Percentiles rank a stretch among this genome's conserved stretches.
These are phyloP conservation scores for Colletotrichum sp. DNA, from an alignment of 2,329 filamentous ascomycete species.

Conservation along the genomic window DNA sequence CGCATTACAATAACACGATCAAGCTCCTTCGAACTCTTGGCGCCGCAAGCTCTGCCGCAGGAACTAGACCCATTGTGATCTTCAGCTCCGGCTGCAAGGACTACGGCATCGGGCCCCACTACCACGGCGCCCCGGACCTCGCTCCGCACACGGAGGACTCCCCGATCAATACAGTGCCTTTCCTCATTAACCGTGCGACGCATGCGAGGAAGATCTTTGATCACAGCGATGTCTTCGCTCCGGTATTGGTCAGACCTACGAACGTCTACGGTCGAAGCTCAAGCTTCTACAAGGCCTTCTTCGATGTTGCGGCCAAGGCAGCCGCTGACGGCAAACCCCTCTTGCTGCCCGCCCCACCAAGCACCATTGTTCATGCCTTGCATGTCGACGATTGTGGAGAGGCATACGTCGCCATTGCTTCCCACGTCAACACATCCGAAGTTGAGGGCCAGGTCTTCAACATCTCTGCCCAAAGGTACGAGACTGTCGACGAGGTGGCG, in stretches of 20 bases:
- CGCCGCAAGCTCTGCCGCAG: constrained; percentile 32
- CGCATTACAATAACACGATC: constrained; percentile 42
- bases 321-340: constrained; percentile 24
- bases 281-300: constrained; percentile 47
- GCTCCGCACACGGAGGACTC: constrained; percentile 48
- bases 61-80: constrained; percentile 45
- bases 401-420: constrained; percentile 50
- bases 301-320: constrained; percentile 36
- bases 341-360: constrained; percentile 35
- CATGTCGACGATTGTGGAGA: constrained; percentile 56
- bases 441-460: constrained; percentile 49
- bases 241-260: constrained; percentile 49
- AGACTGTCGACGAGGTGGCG: constrained; percentile 45
- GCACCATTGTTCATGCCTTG: constrained; percentile 48
- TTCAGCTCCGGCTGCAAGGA: constrained; percentile 56
- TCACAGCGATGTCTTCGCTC: constrained; percentile 43
- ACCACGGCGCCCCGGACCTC: constrained; percentile 39
- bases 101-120: constrained; percentile 41
- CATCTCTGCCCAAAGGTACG: constrained; percentile 48
- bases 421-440: constrained; percentile 31
- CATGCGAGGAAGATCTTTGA: constrained; percentile 41
- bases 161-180: constrained; percentile 34
- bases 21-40: constrained; percentile 38
- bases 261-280: constrained; percentile 50
- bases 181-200: constrained; percentile 34